These are phyloP conservation scores for Sclerotinia minor DNA, from an alignment of 2,329 filamentous ascomycete species.

Conservation along the genomic window DNA sequence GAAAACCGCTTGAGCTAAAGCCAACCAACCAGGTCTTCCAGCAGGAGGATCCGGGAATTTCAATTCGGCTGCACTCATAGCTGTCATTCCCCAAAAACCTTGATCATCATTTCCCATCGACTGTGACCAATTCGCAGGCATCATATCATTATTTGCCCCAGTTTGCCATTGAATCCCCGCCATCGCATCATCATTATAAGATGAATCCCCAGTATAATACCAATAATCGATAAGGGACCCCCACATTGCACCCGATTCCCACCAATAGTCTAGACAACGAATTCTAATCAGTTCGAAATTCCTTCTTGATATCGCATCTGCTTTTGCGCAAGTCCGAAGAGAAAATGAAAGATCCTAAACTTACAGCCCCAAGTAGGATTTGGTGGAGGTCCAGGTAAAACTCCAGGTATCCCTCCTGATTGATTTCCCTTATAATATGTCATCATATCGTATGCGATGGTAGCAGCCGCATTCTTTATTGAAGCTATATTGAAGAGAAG, in stretches of 20 bases:
- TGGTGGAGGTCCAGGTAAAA: conserved; percentile 49
- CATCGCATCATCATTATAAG: conserved; percentile 56
- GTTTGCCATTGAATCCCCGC: conserved; percentile 60
- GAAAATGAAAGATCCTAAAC: conserved; percentile 27
- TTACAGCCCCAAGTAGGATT: conserved; percentile 39
- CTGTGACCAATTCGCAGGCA: conserved; percentile 50
- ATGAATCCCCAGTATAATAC: conserved; percentile 59
- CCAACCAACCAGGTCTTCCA: conserved; percentile 71
- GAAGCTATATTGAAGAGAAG: conserved; percentile 45
- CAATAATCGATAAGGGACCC: conserved; percentile 62
- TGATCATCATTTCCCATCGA: conserved; percentile 44
- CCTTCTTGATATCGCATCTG: neutral
- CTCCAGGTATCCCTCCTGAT: conserved; percentile 50
- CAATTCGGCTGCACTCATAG: conserved; percentile 75
- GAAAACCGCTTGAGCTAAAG: conserved; percentile 75
- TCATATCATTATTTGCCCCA: conserved; percentile 57
- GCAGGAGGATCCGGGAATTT: conserved; percentile 68
- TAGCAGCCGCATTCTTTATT: conserved; percentile 39
- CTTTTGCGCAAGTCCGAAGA: conserved; percentile 21
- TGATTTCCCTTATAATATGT: conserved; percentile 46
- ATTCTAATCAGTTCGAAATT: neutral
- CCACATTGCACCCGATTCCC: conserved; percentile 63
- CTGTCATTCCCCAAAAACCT: conserved; percentile 80
- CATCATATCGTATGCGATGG: conserved; percentile 43
- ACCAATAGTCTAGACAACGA: conserved; percentile 51